Evolutionary conservation across 2,329 filamentous ascomycete genomes (phyloP), one percentile per base, ranked within the genome.

Genomic region (Apiospora sp.): DNA sequence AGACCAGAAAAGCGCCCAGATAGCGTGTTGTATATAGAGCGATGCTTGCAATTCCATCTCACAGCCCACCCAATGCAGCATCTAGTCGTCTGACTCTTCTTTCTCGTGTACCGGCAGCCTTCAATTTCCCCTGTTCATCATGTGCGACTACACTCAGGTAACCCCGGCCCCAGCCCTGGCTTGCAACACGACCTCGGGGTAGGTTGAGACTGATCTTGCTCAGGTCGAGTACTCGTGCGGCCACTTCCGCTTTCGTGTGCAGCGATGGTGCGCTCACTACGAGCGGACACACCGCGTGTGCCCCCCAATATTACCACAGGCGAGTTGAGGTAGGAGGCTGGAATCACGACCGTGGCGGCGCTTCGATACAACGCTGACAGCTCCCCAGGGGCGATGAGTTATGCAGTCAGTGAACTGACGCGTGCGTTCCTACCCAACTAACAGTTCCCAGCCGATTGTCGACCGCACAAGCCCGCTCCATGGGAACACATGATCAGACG

Each of bases 131-230:
- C 54, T 61, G 54, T 14, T 30, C 30, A 61, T 61, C 30, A 81
- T 81, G 79, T 81, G 79, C 71, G 79, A 81, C 73, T 81, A 81
- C 73, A 79, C 78, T 19, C 78, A 81, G 74, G 79, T 81, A 78
- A 12, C 74, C 41, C 34, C 73, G 54, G 41, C 37, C 16, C 30
- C 3, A 10, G 34, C 3, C 5, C 16, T 22, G 7, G 41, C 54
- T 54, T 46, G 22, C 43, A 19, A 24, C 4, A 44, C n/a, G 58
- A 70, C 4, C 30, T 37, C 46, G 41, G 24, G 24, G 30, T 27
- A 51, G 8, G 44, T 22, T 61, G 16, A 61, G 22, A 37, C 22
- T 61, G 30, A 61, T 37, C 30, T 34, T 34, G 51, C 51, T 10
- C 58, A 81, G 79, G 77, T 81, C 24, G 78, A 81, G 77, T 80